A percentile compares a stretch with the other conserved stretches of the same genome.
Conservation (phyloP, 2,329 filamentous ascomycete genomes). For the Fusarium sambucinum region DNA sequence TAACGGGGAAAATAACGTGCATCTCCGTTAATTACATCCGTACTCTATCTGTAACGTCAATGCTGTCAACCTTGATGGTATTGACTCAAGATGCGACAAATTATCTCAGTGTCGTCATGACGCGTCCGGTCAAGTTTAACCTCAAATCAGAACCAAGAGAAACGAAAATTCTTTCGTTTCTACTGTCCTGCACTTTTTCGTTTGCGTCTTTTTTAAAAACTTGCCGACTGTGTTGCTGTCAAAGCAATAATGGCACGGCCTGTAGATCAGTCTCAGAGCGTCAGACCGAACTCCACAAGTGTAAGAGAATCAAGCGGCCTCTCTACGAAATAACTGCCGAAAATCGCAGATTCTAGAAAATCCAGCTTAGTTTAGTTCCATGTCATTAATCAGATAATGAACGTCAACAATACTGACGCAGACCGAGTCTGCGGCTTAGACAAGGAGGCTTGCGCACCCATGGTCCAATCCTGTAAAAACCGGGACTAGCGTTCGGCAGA, state of each 20-base stretch:
- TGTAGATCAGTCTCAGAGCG: slow-evolving; percentile 4
- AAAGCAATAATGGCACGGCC: slow-evolving; percentile 3
- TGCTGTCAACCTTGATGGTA: too few species aligned
- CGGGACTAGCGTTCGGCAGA: not conserved
- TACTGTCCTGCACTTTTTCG: not conserved
- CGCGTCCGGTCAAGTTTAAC: not conserved
- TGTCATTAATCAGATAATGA: not conserved
- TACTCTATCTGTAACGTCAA: not conserved
- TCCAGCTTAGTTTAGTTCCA: not conserved
- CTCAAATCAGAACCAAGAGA: not conserved
- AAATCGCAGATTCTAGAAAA: not conserved
- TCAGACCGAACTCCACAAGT: not conserved
- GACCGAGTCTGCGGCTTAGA: not conserved
- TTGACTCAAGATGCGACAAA: not conserved
- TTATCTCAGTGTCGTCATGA: not conserved
- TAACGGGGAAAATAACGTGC: not conserved
- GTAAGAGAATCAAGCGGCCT: not conserved
- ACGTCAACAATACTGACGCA: not conserved
- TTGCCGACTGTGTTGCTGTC: not conserved
- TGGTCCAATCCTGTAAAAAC: not conserved
- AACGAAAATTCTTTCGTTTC: not conserved
- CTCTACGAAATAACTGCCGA: not conserved
- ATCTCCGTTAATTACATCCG: not conserved
- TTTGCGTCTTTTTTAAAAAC: not conserved
- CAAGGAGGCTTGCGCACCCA: not conserved